phyloP scores from a whole-genome alignment of 1,284 basidiomycete genomes.

The Ganoderma boninense region DNA sequence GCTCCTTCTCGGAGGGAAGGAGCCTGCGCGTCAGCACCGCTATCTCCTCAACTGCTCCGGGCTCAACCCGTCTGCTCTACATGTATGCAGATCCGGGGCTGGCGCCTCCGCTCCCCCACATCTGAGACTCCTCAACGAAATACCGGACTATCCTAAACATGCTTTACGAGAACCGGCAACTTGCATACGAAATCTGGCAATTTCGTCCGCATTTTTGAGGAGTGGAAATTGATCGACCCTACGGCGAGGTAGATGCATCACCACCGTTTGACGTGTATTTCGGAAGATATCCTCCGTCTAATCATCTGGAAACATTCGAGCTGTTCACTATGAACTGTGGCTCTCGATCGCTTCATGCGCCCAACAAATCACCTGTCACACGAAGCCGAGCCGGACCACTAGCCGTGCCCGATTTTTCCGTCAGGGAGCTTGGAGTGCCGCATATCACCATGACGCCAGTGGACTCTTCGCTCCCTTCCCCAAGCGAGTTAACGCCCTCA shows the following conservation, averaged over 20 bases:
- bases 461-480: not conserved
- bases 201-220: not conserved
- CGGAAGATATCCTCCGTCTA: not conserved
- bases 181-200: not conserved
- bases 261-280: not conserved
- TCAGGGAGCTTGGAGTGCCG: not conserved
- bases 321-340: slow-evolving; percentile 21
- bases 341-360: slow-evolving; percentile 8
- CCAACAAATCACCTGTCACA: not conserved
- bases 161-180: not conserved
- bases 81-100: not conserved
- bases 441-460: not conserved
- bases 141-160: not conserved
- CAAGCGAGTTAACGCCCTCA: not conserved
- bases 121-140: slow-evolving; percentile 15
- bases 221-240: not conserved
- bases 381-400: not conserved
- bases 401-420: not conserved
- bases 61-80: slow-evolving; percentile 11
- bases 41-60: slow-evolving; percentile 16
- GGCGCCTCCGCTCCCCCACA: not conserved
- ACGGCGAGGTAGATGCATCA: not conserved
- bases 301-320: slow-evolving; percentile 22
- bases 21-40: not conserved
- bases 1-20: slow-evolving; percentile 1